These are phyloP conservation scores for Russula ochroleuca DNA, from an alignment of 768 basidiomycete genomes.

Conservation along the genomic window DNA sequence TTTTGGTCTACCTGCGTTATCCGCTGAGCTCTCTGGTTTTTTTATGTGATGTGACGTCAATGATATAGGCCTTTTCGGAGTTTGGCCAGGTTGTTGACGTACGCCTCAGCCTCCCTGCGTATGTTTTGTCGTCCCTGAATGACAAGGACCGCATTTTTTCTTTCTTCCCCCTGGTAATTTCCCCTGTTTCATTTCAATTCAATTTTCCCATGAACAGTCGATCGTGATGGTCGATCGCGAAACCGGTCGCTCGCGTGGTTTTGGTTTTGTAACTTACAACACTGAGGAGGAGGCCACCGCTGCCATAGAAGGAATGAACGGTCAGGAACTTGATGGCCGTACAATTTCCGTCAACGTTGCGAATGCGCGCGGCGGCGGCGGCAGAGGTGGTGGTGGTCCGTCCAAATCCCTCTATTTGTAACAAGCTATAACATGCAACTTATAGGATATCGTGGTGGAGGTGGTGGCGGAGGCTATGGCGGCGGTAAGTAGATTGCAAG, in stretches of 20 bases:
- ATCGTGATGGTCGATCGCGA: slow-evolving; percentile 99
- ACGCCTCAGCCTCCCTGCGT: slow-evolving; percentile 49
- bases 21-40: slow-evolving; percentile 17
- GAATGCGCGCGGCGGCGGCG: slow-evolving; percentile 56
- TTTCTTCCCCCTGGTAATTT: background rate
- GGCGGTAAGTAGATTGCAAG: slow-evolving; percentile 15
- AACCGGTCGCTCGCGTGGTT: slow-evolving; percentile 94
- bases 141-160: background rate
- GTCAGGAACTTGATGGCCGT: slow-evolving; percentile 90
- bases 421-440: background rate
- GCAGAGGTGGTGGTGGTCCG: slow-evolving; percentile 43
- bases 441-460: slow-evolving; percentile 35
- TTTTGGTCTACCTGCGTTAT: slow-evolving; percentile 32
- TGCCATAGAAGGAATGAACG: slow-evolving; percentile 76
- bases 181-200: too few species aligned
- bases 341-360: slow-evolving; percentile 85
- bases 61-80: slow-evolving; percentile 67
- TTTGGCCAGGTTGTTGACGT: slow-evolving; percentile 90
- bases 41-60: slow-evolving; percentile 8
- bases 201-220: slow-evolving; percentile 46
- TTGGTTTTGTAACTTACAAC: slow-evolving; percentile 88
- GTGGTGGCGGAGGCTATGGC: slow-evolving; percentile 14
- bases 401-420: background rate
- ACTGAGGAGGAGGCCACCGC: slow-evolving; percentile 60
- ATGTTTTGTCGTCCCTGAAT: background rate